A percentile compares a stretch with the other conserved stretches of the same genome.
phyloP scores from a whole-genome alignment of 2,329 filamentous ascomycete species.

The Colletotrichum falcatum region DNA sequence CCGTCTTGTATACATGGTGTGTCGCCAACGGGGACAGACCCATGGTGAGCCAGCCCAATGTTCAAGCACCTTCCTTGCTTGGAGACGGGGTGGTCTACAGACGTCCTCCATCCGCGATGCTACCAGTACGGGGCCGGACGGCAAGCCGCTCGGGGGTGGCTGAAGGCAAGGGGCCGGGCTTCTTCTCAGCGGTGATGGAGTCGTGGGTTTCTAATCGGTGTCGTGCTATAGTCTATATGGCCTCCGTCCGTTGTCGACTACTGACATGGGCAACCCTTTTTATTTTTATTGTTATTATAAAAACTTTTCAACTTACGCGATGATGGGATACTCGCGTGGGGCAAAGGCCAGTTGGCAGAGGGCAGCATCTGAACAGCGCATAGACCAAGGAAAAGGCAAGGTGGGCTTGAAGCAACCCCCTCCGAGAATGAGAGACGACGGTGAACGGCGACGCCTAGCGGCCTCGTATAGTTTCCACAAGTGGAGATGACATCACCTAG shows the following conservation, averaged over 20 bases:
- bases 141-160: constrained; percentile 25
- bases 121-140: constrained; percentile 35
- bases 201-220: neutral
- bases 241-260: neutral
- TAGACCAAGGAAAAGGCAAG: constrained; percentile 3
- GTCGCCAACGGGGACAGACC: constrained; percentile 10
- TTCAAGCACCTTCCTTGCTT: constrained; percentile 17
- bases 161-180: constrained; percentile 8
- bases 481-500: constrained; percentile 2
- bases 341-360: constrained; percentile 7
- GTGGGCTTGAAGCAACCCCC: constrained; percentile 14
- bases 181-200: constrained; percentile 7
- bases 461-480: neutral
- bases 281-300: no score
- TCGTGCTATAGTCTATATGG: neutral
- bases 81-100: neutral
- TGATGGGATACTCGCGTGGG: constrained; percentile 28
- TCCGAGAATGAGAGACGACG: constrained; percentile 18
- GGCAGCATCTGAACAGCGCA: neutral
- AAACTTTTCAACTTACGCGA: no score
- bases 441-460: constrained; percentile 3
- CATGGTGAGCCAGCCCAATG: constrained; percentile 10
- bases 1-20: neutral
- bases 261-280: constrained; percentile 11
- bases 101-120: constrained; percentile 11